A percentile compares a stretch with the other conserved stretches of the same genome.
Conservation (phyloP, 179 eudicot genomes). For the Sideroxylon spinosum region DNA sequence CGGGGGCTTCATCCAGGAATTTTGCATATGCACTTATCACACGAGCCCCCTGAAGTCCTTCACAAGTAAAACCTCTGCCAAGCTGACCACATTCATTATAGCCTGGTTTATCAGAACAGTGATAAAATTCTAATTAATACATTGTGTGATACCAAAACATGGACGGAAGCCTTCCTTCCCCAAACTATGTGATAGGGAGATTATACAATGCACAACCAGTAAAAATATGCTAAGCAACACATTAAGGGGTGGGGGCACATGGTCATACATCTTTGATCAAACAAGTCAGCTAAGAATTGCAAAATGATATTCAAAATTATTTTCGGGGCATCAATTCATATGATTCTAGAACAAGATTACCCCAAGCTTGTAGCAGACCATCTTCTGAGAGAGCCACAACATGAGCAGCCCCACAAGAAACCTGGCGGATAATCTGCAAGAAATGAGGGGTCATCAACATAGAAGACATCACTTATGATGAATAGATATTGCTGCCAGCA, state of each 20-base stretch:
- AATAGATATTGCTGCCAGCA: not conserved
- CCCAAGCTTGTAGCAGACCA: constrained; percentile 97
- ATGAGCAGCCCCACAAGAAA: constrained; percentile 95
- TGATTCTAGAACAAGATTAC: constrained; percentile 33
- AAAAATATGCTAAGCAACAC: constrained; percentile 4
- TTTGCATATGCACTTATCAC: constrained; percentile 68
- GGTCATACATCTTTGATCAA: not conserved
- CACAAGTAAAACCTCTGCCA: constrained; percentile 89
- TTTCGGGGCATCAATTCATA: not conserved
- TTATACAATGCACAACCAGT: not conserved
- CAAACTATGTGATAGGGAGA: constrained; percentile 11
- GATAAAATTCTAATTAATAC: constrained; percentile 28
- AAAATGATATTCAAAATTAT: not conserved
- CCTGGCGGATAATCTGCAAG: constrained; percentile 68
- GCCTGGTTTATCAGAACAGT: constrained; percentile 57
- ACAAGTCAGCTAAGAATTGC: constrained; percentile 6
- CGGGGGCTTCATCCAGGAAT: constrained; percentile 92
- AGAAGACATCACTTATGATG: not conserved
- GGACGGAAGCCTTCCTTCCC: constrained; percentile 4
- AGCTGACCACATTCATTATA: constrained; percentile 98
- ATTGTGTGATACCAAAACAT: constrained; percentile 3
- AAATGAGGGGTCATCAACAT: not conserved
- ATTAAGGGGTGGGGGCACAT: not conserved
- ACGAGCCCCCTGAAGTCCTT: constrained; percentile 93
- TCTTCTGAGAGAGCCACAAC: constrained; percentile 90